Conservation (phyloP, 257 asterid genomes). For the Primulina huaijiensis region DNA sequence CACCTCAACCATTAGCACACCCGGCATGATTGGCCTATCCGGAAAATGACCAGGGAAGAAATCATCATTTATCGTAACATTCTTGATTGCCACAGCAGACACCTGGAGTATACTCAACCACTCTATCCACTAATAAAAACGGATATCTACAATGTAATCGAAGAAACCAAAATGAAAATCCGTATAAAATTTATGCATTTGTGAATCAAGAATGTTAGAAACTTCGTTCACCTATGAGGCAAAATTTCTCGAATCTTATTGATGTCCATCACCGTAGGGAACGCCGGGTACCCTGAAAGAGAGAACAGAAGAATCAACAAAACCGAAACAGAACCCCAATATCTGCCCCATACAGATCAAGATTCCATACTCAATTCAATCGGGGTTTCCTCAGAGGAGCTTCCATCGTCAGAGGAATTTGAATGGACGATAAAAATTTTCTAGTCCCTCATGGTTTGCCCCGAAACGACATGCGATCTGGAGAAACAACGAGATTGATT, state of each 20-base stretch:
- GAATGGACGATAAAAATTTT: neutral
- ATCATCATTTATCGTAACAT: constrained; percentile 86
- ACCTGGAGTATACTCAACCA: constrained; percentile 76
- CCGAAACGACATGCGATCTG: neutral
- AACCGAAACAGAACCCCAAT: neutral
- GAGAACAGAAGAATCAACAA: constrained; percentile 2
- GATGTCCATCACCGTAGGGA: constrained; percentile 76
- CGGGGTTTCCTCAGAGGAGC: constrained; percentile 39
- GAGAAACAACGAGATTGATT: neutral
- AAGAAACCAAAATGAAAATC: constrained; percentile 4
- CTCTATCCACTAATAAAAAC: constrained; percentile 87
- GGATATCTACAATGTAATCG: constrained; percentile 54
- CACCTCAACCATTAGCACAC: constrained; percentile 77
- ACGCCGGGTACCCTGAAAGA: constrained; percentile 58
- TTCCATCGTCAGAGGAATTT: neutral
- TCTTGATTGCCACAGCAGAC: constrained; percentile 87
- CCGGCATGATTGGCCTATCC: constrained; percentile 94
- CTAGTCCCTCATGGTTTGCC: neutral
- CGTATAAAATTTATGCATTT: neutral
- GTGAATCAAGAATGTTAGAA: neutral
- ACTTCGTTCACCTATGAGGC: constrained; percentile 66
- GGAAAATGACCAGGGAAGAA: constrained; percentile 95
- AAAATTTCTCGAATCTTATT: constrained; percentile 81
- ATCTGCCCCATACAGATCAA: neutral
- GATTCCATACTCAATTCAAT: constrained; percentile 70